Percentiles rank a stretch among this genome's conserved stretches.
phyloP scores from a whole-genome alignment of 23 red algal species.

The Cyanidiococcus yangmingshanensis region DNA sequence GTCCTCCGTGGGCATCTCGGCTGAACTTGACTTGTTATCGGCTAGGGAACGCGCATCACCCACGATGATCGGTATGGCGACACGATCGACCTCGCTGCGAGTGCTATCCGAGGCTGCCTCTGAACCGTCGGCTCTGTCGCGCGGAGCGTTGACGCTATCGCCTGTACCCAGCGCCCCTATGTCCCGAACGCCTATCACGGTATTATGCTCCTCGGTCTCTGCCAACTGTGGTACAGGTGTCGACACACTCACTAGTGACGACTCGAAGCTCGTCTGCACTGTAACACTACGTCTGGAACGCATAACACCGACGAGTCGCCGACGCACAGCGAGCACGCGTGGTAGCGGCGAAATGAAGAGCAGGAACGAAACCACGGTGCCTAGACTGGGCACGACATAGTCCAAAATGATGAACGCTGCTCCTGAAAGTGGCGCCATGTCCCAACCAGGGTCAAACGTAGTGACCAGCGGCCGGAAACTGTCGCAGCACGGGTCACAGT shows the following conservation, averaged over 20 bases:
- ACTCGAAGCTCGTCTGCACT: background rate
- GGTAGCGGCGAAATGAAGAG: constrained; percentile 18
- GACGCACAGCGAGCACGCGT: constrained; percentile 17
- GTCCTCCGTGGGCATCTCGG: background rate
- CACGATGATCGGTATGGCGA: no score
- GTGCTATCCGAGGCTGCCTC: background rate
- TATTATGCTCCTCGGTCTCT: background rate
- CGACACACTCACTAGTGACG: background rate
- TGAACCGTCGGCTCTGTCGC: no score
- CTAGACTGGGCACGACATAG: constrained; percentile 24
- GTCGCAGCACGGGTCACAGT: no score
- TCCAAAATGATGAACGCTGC: constrained; percentile 1
- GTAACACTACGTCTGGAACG: background rate
- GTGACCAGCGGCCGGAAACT: no score
- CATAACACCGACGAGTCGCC: background rate
- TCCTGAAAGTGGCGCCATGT: no score
- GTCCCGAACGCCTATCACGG: background rate
- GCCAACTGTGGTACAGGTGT: background rate
- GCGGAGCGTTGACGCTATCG: background rate
- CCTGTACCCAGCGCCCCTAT: background rate
- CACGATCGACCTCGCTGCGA: background rate
- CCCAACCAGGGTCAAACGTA: no score
- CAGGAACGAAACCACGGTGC: constrained; percentile 19
- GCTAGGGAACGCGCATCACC: background rate
- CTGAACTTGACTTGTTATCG: background rate